Evolutionary conservation across 192 early-diverging fungal genomes (phyloP).

Genomic region (Haplosporangium gracile): DNA sequence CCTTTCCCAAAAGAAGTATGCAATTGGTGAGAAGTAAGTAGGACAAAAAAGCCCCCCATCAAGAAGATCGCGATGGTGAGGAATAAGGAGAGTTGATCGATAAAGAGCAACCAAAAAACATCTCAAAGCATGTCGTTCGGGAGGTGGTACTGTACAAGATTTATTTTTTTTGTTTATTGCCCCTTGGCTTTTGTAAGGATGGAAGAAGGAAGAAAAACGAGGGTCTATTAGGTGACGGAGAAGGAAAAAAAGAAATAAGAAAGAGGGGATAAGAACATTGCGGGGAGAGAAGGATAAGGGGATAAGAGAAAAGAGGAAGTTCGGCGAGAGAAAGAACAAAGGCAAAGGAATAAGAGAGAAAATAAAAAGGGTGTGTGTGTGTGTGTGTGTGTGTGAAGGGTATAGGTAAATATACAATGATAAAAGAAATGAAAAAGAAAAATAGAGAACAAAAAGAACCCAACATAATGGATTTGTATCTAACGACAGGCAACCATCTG

Average conservation of each 20-base stretch:
- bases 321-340: background rate
- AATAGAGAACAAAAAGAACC: background rate
- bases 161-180: background rate
- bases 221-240: background rate
- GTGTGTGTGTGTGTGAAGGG: background rate
- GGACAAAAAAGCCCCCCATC: too few species aligned
- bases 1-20: too few species aligned
- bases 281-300: background rate
- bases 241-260: background rate
- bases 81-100: too few species aligned
- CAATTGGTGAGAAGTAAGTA: too few species aligned
- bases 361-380: background rate
- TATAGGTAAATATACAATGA: background rate
- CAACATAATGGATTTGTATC: background rate
- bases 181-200: background rate
- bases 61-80: too few species aligned
- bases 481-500: constrained; percentile 40
- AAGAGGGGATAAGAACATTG: background rate
- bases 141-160: too few species aligned
- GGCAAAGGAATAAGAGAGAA: background rate
- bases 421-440: background rate
- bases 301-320: background rate
- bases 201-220: background rate
- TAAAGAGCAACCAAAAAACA: too few species aligned
- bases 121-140: too few species aligned